Evolutionary conservation across 2,329 filamentous ascomycete species (phyloP).

Genomic region (Davidsoniella neocaledoniae): DNA sequence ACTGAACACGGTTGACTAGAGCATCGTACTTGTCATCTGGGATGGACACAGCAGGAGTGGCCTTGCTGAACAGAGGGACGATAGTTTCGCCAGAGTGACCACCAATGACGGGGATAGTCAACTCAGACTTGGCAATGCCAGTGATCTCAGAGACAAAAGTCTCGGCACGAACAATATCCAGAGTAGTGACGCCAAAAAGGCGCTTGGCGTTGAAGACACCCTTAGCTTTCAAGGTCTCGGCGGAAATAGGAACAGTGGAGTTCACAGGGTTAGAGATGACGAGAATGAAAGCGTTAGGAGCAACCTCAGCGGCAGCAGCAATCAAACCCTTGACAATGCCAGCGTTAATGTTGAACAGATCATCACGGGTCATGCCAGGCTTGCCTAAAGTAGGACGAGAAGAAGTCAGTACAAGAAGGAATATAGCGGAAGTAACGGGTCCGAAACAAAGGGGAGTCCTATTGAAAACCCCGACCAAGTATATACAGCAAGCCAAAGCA

Average conservation of each 20-base stretch:
- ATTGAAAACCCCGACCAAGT: too few species aligned
- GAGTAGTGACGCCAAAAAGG: constrained; percentile 95
- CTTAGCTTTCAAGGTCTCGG: constrained; percentile 87
- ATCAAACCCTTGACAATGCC: constrained; percentile 92
- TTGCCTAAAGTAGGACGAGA: constrained; percentile 46
- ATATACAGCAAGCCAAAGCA: too few species aligned
- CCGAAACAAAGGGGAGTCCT: too few species aligned
- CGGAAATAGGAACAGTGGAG: constrained; percentile 93
- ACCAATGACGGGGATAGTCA: constrained; percentile 81
- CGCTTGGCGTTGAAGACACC: constrained; percentile 88
- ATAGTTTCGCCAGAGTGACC: constrained; percentile 98
- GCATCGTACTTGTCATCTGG: constrained; percentile 80
- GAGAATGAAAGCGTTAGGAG: constrained; percentile 85
- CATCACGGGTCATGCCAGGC: constrained; percentile 97
- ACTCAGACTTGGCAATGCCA: constrained; percentile 65
- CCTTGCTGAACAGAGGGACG: constrained; percentile 90
- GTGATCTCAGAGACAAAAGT: constrained; percentile 81
- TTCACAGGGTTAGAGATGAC: constrained; percentile 99
- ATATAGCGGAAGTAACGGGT: too few species aligned
- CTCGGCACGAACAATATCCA: constrained; percentile 95
- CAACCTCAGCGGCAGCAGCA: constrained; percentile 70
- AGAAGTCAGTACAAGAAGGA: not conserved
- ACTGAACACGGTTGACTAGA: constrained; percentile 89
- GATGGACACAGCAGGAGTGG: constrained; percentile 62
- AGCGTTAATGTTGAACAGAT: constrained; percentile 99